Base-by-base conservation (phyloP, 2,329 filamentous ascomycete species). In the Tolypocladium cylindrosporum region DNA sequence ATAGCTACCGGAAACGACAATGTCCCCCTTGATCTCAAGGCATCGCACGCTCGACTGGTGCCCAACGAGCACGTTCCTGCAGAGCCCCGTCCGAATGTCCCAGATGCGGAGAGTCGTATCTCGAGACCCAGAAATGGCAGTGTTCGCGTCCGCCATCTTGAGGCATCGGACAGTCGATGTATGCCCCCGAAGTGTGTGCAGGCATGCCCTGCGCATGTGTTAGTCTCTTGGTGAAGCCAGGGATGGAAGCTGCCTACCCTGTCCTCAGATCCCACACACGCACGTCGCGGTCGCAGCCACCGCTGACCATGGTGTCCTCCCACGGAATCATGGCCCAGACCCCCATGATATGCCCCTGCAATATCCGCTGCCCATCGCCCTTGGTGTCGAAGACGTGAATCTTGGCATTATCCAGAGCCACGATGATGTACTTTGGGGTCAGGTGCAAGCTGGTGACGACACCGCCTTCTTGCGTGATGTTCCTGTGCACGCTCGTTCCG, bases 291-390 rank as follows among this genome's bases (percentile, higher is more conserved):
- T 99, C 94, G 71, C 94, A 99, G 7, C 94, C 94, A 66, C 94
- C 94, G 66, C 91, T 97, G 60, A 99, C 94, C 61, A 99, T 80
- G 56, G 90, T 88, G 71, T 99, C 93, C 60, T 90, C 93, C 90
- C 92, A 97, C 8, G 94, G 94, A 31, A 99, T 91, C 93, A 99
- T 97, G 54, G 94, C 94, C 94, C 94, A 99, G 24, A 99, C 94
- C 45, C 94, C 94, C 94, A 99, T 99, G 51, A 97, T 90, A 75
- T 99, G 94, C 13, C 94, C 94, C 68, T 94, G 88, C 36, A 99
- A 77, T 2, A 91, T 96, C 70, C 91, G 90, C 66, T 96, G 86
- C 62, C 91, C 86, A 65, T 91, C 87, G 40, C 94, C 94, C 64
- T 94, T 85, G 0, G 91, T 92, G 71, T 97, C 90, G 69, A 97